phyloP scores from a whole-genome alignment of 73 alveolate genomes.

The Paramecium sonneborni region DNA sequence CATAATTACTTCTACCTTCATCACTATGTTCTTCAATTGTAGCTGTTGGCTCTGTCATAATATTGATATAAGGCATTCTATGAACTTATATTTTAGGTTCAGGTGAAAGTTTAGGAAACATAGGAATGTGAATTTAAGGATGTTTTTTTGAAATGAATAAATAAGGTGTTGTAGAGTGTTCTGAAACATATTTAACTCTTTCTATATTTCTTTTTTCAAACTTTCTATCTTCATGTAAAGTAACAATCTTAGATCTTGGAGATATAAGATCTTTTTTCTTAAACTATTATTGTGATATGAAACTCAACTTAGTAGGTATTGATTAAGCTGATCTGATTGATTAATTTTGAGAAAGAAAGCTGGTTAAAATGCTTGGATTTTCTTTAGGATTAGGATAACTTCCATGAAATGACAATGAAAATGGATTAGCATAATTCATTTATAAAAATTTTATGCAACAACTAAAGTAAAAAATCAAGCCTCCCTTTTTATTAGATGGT shows the following conservation, averaged over 20 bases:
- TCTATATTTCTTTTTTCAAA: not conserved
- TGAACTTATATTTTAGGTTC: not conserved
- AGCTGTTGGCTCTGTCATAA: slow-evolving; percentile 28
- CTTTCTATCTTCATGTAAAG: not conserved
- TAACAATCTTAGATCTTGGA: not conserved
- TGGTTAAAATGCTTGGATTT: not conserved
- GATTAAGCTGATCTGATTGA: not conserved
- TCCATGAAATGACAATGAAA: not conserved
- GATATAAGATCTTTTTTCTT: not conserved
- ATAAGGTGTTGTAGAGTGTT: not conserved
- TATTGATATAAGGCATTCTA: slow-evolving; percentile 22
- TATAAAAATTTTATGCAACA: not conserved
- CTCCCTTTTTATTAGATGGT: slow-evolving; percentile 5
- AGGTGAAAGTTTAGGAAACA: not conserved
- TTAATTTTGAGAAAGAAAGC: not conserved
- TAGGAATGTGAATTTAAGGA: not conserved
- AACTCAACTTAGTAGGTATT: not conserved
- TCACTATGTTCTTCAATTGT: not conserved
- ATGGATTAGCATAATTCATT: slow-evolving; percentile 2
- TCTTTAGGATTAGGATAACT: not conserved
- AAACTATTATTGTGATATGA: not conserved
- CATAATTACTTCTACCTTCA: not conserved
- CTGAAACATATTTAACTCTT: not conserved
- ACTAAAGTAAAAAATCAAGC: not conserved
- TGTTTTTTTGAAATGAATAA: not conserved